Conservation (phyloP, 2,329 filamentous ascomycete genomes). For the Didymella sp. region DNA sequence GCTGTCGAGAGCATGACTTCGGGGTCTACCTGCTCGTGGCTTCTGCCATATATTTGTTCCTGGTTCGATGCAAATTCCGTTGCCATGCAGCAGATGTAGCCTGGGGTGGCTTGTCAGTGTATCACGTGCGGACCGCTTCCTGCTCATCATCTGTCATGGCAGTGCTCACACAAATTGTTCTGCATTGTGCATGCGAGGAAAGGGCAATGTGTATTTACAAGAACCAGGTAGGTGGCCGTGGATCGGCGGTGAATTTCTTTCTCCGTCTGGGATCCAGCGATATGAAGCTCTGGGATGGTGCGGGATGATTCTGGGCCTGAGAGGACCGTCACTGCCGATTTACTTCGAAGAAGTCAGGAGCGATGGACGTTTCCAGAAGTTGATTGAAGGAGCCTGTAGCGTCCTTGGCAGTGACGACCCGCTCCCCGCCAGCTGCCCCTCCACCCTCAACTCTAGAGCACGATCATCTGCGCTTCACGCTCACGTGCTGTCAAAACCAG, state of each 20-base stretch:
- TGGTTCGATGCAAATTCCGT: not conserved
- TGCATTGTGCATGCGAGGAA: not conserved
- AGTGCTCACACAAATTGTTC: not conserved
- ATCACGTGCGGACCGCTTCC: not conserved
- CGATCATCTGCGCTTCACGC: not conserved
- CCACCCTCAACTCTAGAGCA: not conserved
- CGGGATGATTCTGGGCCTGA: not conserved
- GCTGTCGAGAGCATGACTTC: not conserved
- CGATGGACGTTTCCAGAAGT: not conserved
- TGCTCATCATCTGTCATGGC: not conserved
- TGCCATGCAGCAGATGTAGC: not conserved
- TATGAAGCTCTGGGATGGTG: not conserved
- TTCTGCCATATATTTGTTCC: not conserved
- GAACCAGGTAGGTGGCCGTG: not conserved
- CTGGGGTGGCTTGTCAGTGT: too few relatives aligned
- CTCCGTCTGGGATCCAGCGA: not conserved
- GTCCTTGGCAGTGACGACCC: not conserved
- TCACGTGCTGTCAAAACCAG: not conserved
- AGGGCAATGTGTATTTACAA: not conserved
- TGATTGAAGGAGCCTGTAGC: not conserved
- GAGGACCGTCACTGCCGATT: not conserved
- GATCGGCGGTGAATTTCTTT: not conserved
- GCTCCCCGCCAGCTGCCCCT: slow-evolving; percentile 1
- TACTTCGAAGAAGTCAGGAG: not conserved
- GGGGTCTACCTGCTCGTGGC: not conserved